These are phyloP conservation scores for Sherardia arvensis DNA, from an alignment of 257 asterid species.

Conservation along the genomic window DNA sequence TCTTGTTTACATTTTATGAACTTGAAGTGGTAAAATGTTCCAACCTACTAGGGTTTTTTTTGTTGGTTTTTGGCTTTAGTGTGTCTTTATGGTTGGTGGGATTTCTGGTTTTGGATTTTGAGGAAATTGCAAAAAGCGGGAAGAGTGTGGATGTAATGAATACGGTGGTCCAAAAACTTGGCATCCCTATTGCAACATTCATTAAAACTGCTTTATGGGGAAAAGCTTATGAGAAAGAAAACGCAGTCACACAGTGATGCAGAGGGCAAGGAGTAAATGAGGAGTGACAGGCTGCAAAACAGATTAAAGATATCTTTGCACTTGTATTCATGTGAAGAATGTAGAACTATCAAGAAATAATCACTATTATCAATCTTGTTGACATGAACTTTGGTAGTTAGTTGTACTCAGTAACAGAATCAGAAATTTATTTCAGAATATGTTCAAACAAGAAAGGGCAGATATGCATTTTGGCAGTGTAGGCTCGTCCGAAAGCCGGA, in stretches of 20 bases:
- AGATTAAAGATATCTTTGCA: not conserved
- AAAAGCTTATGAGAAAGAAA: not conserved
- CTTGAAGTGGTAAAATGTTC: not conserved
- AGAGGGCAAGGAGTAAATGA: not conserved
- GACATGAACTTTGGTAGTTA: too few species aligned
- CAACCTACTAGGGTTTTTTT: not conserved
- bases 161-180: not conserved
- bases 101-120: conserved; percentile 7
- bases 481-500: too few species aligned
- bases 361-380: too few species aligned
- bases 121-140: conserved; percentile 12
- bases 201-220: not conserved
- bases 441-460: too few species aligned
- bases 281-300: not conserved
- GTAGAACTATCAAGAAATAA: too few species aligned
- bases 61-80: not conserved
- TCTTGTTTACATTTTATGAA: not conserved
- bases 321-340: not conserved
- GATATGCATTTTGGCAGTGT: too few species aligned
- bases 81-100: not conserved
- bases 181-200: not conserved
- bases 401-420: too few species aligned
- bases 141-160: conserved; percentile 23
- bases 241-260: not conserved
- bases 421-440: too few species aligned